These are phyloP conservation scores for Raffaelea arxii DNA, from an alignment of 2,329 filamentous ascomycete genomes.

Conservation along the genomic window DNA sequence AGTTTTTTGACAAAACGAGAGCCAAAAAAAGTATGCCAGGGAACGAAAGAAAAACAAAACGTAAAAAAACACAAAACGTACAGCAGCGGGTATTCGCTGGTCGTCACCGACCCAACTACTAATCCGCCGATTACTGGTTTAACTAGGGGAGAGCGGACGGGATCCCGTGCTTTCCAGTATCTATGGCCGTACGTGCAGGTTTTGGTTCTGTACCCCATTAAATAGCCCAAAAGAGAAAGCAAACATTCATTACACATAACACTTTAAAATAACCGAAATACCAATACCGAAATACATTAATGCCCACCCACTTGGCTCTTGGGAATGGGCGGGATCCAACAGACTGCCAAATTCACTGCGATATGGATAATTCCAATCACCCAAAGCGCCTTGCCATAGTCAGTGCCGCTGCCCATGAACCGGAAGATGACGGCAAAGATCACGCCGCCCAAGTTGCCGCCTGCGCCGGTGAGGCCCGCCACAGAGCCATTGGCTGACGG, in stretches of 20 bases:
- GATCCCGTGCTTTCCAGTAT: slow-evolving; percentile 4
- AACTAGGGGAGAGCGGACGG: slow-evolving; percentile 3
- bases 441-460: slow-evolving; percentile 78
- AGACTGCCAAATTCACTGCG: slow-evolving; percentile 54
- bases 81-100: not conserved
- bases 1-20: not conserved
- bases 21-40: not conserved
- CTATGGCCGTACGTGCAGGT: slow-evolving; percentile 1
- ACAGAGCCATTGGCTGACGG: slow-evolving; percentile 71
- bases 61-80: not conserved
- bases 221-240: too few relatives aligned
- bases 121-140: slow-evolving; percentile 2
- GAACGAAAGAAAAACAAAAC: not conserved
- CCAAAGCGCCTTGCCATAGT: slow-evolving; percentile 67
- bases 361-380: slow-evolving; percentile 72
- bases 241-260: too few relatives aligned
- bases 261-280: too few relatives aligned
- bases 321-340: slow-evolving; percentile 45
- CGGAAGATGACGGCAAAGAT: slow-evolving; percentile 77
- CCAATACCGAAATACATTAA: slow-evolving; percentile 16
- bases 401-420: slow-evolving; percentile 50
- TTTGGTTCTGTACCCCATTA: not conserved
- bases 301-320: slow-evolving; percentile 40
- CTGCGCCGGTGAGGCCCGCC: slow-evolving; percentile 67
- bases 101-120: not conserved